Evolutionary conservation across 2,329 filamentous ascomycete genomes (phyloP).

Genomic region (Fragosphaeria purpurea): DNA sequence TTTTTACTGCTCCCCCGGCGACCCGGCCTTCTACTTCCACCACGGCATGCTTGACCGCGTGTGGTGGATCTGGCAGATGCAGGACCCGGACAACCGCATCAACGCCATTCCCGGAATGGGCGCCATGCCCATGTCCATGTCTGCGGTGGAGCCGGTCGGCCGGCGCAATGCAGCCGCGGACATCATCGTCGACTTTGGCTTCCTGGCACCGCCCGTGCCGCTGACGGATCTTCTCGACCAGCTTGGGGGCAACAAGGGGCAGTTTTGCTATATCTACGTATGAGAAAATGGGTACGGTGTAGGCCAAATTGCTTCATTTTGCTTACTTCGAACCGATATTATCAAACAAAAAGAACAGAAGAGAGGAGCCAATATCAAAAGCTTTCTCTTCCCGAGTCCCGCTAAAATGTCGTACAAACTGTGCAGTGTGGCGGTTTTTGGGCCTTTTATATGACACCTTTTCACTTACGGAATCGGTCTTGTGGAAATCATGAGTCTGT

Average conservation of each 20-base stretch:
- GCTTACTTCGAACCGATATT: no score
- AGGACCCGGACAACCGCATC: conserved; percentile 24
- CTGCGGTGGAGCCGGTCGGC: not conserved
- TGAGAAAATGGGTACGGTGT: not conserved
- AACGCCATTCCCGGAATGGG: conserved; percentile 16
- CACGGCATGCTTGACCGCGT: conserved; percentile 26
- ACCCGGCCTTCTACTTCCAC: conserved; percentile 31
- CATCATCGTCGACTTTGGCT: conserved; percentile 16
- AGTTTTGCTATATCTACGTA: conserved; percentile 20
- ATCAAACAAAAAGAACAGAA: no score
- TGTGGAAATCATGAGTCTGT: no score
- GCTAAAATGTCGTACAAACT: no score
- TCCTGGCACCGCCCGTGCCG: conserved; percentile 14
- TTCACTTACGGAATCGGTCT: no score
- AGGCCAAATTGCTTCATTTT: no score
- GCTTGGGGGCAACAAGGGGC: conserved; percentile 16
- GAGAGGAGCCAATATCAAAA: no score
- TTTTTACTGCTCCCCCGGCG: conserved; percentile 24
- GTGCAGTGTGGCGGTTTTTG: no score
- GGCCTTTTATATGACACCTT: no score
- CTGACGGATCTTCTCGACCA: conserved; percentile 16
- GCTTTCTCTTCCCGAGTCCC: no score
- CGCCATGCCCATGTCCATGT: conserved; percentile 10
- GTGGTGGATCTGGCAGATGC: conserved; percentile 33
- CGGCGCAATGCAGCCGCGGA: not conserved